Evolutionary conservation across 208 protist species (phyloP), one percentile per base, ranked within the genome.

Genomic region (Vickermania spadyakhi): DNA sequence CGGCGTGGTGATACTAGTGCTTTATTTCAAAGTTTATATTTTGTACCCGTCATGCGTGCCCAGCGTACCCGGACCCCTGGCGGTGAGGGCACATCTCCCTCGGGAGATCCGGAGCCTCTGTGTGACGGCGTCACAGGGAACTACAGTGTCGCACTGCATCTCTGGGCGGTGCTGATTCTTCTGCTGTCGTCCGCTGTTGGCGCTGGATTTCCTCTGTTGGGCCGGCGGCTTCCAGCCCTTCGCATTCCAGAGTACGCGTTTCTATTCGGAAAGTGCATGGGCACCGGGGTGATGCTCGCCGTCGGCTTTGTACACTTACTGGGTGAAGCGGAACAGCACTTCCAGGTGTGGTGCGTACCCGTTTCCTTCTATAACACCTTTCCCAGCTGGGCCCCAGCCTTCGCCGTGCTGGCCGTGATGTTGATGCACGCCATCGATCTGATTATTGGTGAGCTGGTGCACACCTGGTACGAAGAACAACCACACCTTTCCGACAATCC

Each of bases 261-360:
- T 60, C 28, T 74, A 11, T 1, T 74, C 31, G 62, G 57, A 21
- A 74, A 74, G 52, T 62, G 62, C 23, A 31, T 59, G n/a, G 50
- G 62, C 2, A 70, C 70, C 30, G 70, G 70, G 13, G 70, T 75
- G 28, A 45, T 75, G 49, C 18, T 75, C 28, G n/a, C 70, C 3
- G 64, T 75, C 2, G 42, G 62, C 0, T 28, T 57, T 29, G 51
- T 75, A 14, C 52, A 60, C 56, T 62, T 75, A 58, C 59, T 75
- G 7, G 64, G 68, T 54, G 51, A 68, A 25, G 29, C 56, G 49
- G 27, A 58, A 3, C 28, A 59, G 31, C 25, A 13, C 1, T 62
- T 73, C 42, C 13, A 27, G 45, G 51, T 62, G 52, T 62, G 68
- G 5, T 73, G 68, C 31, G 57, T 73, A 11, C 68, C 68, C 7